Conservation (phyloP, 441 rosid genomes). For the Adansonia rubrostipa region DNA sequence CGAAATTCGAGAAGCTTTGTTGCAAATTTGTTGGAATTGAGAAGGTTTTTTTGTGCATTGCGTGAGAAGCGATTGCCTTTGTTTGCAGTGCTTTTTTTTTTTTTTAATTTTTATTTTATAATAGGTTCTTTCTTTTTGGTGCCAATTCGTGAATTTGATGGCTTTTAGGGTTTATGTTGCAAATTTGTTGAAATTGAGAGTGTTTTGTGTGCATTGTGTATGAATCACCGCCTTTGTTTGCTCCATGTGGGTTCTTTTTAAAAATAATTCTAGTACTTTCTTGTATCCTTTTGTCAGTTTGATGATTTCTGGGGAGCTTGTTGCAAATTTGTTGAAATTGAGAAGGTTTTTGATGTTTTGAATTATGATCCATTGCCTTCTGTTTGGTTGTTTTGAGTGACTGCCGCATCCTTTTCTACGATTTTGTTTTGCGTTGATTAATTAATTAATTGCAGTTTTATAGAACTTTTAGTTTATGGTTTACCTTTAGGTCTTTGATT, state of each 20-base stretch:
- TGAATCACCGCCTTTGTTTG: neutral
- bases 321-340: neutral
- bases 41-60: neutral
- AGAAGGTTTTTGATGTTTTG: constrained; percentile 6
- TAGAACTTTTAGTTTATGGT: neutral
- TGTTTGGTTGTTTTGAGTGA: constrained; percentile 16
- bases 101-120: too few species aligned
- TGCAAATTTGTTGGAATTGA: constrained; percentile 12
- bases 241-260: neutral
- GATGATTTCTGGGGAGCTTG: neutral
- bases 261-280: neutral
- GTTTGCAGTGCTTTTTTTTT: neutral
- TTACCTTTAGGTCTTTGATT: neutral
- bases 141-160: neutral
- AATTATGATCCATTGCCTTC: neutral
- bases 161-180: neutral
- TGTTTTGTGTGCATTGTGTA: neutral
- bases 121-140: neutral
- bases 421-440: neutral
- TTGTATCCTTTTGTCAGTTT: neutral
- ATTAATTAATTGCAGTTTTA: neutral
- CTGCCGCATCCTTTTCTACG: neutral
- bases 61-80: neutral
- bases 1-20: neutral
- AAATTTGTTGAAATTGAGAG: neutral